phyloP scores from a whole-genome alignment of 495 filamentous ascomycete species.

The Penicilliopsis zonata region DNA sequence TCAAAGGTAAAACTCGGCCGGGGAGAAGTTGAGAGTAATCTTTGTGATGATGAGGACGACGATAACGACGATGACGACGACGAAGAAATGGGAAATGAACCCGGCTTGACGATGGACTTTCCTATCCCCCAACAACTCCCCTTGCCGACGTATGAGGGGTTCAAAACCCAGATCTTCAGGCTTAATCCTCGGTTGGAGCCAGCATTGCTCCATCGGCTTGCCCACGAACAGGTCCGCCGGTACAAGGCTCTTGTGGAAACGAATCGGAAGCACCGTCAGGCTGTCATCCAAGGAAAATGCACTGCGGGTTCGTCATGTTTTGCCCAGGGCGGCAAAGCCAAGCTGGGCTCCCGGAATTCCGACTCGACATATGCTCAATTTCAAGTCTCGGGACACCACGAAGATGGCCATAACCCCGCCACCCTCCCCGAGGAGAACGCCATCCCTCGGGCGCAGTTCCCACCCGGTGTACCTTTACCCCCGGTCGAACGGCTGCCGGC shows the following conservation, averaged over 20 bases:
- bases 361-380: conserved; percentile 38
- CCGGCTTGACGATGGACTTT: conserved; percentile 38
- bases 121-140: conserved; percentile 35
- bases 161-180: conserved; percentile 59
- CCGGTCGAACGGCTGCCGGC: conserved; percentile 70
- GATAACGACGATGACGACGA: conserved; percentile 36
- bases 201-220: conserved; percentile 72
- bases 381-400: conserved; percentile 32
- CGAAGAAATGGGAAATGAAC: conserved; percentile 25
- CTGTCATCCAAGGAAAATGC: conserved; percentile 42
- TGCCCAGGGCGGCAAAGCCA: conserved; percentile 46
- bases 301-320: conserved; percentile 49
- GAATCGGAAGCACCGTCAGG: conserved; percentile 57
- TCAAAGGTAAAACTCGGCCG: background rate
- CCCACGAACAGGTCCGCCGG: conserved; percentile 62
- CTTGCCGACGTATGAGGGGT: conserved; percentile 64
- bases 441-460: conserved; percentile 61
- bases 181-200: conserved; percentile 58
- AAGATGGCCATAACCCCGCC: conserved; percentile 45
- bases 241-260: conserved; percentile 68
- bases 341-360: conserved; percentile 30
- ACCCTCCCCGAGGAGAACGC: conserved; percentile 53
- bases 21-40: background rate
- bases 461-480: conserved; percentile 69
- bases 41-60: conserved; percentile 13